Evolutionary conservation across 2,329 filamentous ascomycete species (phyloP), one percentile per base, ranked within the genome.

Genomic region (Paecilomyces sp.): DNA sequence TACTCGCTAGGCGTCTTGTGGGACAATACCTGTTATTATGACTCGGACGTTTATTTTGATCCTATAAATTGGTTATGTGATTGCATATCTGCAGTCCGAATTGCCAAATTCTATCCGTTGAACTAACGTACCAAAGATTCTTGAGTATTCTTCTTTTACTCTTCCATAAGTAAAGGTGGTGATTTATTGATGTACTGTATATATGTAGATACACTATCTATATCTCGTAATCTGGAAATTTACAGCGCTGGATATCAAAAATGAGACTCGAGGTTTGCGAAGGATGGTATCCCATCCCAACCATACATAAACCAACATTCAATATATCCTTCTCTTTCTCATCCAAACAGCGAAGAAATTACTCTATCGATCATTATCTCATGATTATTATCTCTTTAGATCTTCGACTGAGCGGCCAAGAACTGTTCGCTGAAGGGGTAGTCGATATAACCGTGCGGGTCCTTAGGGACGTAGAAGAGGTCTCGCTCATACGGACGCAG

Each of bases 381-480:
- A 22, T 33, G 2, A 9, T 9, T 3, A 11, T 33, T 22, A 47
- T 8, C 6, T 41, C 41, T 47, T 53, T 13, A 53, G 51, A 15
- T 25, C 24, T 53, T 53, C 11, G 51, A 13, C 51, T 30, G 18
- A 30, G 66, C 25, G 25, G 25, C 47, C 65, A 69, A 65, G 58
- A 71, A 73, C 64, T 72, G 69, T 31, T 66, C 63, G 58, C 68
- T 70, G 71, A 70, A 72, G 15, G 67, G 64, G 62, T 73, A 76
- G 57, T 76, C 74, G 22, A 68, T 68, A 62, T 79, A 81, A 8
- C 79, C 78, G 55, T 67, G 67, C 0, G 71, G 63, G 3, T 69
- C 62, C 63, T 74, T 71, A 15, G 65, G 54, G 0, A 61, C 47
- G 60, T 82, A 81, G 58, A 82, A 80, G 0, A 67, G 71, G 0